A percentile compares a stretch with the other conserved stretches of the same genome.
These are phyloP conservation scores for Aureobasidium sp. DNA, from an alignment of 2,329 filamentous ascomycete species.

Conservation along the genomic window DNA sequence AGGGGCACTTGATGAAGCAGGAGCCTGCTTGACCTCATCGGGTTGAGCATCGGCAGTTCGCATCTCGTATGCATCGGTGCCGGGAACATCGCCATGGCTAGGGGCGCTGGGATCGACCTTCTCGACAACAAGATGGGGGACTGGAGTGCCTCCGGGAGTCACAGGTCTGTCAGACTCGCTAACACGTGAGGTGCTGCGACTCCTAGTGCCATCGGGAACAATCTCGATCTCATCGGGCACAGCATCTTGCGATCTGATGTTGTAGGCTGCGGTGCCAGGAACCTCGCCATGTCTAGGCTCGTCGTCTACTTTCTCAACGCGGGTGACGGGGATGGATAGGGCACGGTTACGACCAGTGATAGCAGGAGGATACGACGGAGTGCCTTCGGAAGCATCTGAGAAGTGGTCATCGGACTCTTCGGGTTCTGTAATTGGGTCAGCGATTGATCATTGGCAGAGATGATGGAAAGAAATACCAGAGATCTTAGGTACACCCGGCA, in stretches of 20 bases:
- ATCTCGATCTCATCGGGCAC: conserved; percentile 59
- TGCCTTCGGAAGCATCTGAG: conserved; percentile 58
- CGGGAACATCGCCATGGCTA: conserved; percentile 55
- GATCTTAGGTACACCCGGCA: conserved; percentile 17
- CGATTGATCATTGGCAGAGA: neutral
- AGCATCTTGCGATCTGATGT: conserved; percentile 51
- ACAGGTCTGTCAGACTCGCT: conserved; percentile 39
- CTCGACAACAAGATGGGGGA: conserved; percentile 56
- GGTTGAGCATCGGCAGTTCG: conserved; percentile 53
- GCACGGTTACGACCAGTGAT: conserved; percentile 26
- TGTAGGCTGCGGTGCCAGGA: conserved; percentile 54
- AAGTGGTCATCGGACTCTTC: conserved; percentile 54
- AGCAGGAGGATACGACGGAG: conserved; percentile 34
- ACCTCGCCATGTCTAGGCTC: conserved; percentile 53
- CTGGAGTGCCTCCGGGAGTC: conserved; percentile 46
- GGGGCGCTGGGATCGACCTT: conserved; percentile 52
- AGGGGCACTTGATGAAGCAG: conserved; percentile 38
- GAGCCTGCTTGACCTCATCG: conserved; percentile 48
- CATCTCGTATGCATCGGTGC: conserved; percentile 51
- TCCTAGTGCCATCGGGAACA: conserved; percentile 41
- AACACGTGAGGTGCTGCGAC: conserved; percentile 29
- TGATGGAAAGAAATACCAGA: neutral
- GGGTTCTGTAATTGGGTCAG: neutral
- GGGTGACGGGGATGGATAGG: conserved; percentile 47
- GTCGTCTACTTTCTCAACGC: conserved; percentile 57